phyloP scores from a whole-genome alignment of 1,139 yeast species.

The Yamadazyma triangularis region DNA sequence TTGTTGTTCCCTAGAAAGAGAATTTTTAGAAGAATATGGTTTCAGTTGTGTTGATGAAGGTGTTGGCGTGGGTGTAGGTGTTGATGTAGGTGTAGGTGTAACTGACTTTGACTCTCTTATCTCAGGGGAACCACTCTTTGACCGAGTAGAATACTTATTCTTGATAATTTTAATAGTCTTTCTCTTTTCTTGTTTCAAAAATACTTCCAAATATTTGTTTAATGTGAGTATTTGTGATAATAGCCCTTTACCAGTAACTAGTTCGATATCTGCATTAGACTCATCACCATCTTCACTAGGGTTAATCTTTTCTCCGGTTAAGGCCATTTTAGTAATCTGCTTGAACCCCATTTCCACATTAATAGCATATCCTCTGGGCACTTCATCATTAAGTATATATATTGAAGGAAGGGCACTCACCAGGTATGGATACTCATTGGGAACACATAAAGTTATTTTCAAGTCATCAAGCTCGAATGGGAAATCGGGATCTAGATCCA shows the following conservation, averaged over 20 bases:
- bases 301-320: constrained; percentile 11
- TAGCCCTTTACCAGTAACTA: constrained; percentile 47
- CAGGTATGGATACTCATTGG: constrained; percentile 49
- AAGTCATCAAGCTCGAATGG: constrained; percentile 58
- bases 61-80: constrained; percentile 2
- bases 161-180: constrained; percentile 35
- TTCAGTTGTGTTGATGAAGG: too few relatives aligned
- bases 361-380: constrained; percentile 67
- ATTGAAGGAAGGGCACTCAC: constrained; percentile 35
- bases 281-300: too few relatives aligned
- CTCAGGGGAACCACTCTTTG: background rate
- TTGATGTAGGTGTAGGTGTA: constrained; percentile 2
- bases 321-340: constrained; percentile 40
- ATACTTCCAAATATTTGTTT: constrained; percentile 54
- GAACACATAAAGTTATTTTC: constrained; percentile 50
- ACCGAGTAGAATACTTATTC: constrained; percentile 8
- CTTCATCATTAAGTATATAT: constrained; percentile 57
- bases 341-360: constrained; percentile 65
- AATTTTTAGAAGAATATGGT: too few relatives aligned
- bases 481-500: constrained; percentile 75
- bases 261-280: constrained; percentile 22
- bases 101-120: background rate
- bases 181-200: constrained; percentile 54
- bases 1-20: too few relatives aligned
- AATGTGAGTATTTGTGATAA: constrained; percentile 51